Evolutionary conservation across 306 rosid species (phyloP).

Genomic region (Lathyrus aphaca): DNA sequence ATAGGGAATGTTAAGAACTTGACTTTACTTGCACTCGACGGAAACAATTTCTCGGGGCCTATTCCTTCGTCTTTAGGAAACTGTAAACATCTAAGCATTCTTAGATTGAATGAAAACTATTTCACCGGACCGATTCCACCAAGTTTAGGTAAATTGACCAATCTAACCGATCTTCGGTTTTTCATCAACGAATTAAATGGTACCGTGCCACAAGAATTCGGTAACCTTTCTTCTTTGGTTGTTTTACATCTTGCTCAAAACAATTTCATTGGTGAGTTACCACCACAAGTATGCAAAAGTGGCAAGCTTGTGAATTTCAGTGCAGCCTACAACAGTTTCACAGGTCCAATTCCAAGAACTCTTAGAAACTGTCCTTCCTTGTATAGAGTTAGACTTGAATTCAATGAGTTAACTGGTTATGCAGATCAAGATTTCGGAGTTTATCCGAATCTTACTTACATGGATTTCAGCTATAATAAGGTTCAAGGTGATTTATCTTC

Average conservation of each 20-base stretch:
- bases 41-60: constrained; percentile 47
- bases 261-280: constrained; percentile 57
- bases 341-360: constrained; percentile 55
- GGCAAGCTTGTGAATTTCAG: constrained; percentile 56
- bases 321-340: constrained; percentile 53
- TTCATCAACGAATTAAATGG: constrained; percentile 47
- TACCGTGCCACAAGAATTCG: constrained; percentile 50
- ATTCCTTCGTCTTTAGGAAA: constrained; percentile 58
- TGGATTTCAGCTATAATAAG: constrained; percentile 58
- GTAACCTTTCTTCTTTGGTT: constrained; percentile 54
- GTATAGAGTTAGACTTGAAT: constrained; percentile 53
- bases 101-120: constrained; percentile 45
- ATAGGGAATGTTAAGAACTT: constrained; percentile 55
- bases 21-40: constrained; percentile 48
- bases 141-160: constrained; percentile 47
- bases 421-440: constrained; percentile 57
- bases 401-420: constrained; percentile 48
- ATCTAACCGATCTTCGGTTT: constrained; percentile 47
- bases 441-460: constrained; percentile 57
- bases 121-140: constrained; percentile 54
- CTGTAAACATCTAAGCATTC: constrained; percentile 45
- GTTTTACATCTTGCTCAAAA: constrained; percentile 59
- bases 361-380: constrained; percentile 50
- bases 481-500: constrained; percentile 48
- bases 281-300: constrained; percentile 55